phyloP scores from a whole-genome alignment of 108 stramenopile genomes.

The Parmales sp. region DNA sequence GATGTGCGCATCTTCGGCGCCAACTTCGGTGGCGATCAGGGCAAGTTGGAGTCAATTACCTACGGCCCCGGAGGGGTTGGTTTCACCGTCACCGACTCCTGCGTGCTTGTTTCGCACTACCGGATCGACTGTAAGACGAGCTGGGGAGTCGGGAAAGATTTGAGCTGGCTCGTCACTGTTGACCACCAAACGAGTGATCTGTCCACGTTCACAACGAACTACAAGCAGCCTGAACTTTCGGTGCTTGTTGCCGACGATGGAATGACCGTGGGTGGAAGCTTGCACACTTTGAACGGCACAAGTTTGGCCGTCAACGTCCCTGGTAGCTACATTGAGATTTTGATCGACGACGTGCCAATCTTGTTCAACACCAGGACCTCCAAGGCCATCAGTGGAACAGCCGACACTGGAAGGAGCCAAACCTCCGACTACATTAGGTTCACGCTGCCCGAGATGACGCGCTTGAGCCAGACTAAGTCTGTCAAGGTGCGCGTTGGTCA shows the following conservation, averaged over 20 bases:
- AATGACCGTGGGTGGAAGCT: neutral
- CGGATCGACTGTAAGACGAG: neutral
- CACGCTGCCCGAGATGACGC: neutral
- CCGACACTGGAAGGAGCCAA: neutral
- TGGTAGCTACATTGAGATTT: neutral
- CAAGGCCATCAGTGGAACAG: neutral
- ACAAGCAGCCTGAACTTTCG: neutral
- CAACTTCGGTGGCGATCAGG: too few species aligned
- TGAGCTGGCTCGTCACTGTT: neutral
- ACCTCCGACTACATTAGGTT: constrained; percentile 1
- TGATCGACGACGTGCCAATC: neutral
- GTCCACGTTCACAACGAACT: neutral
- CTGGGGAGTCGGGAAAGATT: neutral
- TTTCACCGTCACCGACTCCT: too few species aligned
- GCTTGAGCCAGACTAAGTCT: neutral
- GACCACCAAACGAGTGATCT: neutral
- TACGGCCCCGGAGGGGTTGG: too few species aligned
- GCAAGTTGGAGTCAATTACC: too few species aligned
- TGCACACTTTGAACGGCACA: neutral
- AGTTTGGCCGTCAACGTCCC: neutral
- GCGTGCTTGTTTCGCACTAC: too few species aligned
- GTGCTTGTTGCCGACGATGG: neutral
- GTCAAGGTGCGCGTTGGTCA: neutral
- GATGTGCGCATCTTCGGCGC: too few species aligned
- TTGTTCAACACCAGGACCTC: neutral